phyloP scores from a whole-genome alignment of 2,329 filamentous ascomycete species.

The Pseudopithomyces chartarum region DNA sequence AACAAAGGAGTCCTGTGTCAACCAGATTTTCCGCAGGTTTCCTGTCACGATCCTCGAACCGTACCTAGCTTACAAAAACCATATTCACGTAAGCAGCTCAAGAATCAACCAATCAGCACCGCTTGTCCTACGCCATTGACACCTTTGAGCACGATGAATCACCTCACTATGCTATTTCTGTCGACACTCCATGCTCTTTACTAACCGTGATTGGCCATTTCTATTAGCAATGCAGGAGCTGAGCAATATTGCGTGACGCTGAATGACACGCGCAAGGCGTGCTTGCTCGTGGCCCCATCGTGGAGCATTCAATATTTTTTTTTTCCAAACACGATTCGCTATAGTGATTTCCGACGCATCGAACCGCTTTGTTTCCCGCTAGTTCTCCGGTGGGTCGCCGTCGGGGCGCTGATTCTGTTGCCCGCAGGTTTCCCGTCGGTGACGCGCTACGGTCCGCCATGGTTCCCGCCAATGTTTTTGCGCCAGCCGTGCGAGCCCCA shows the following conservation, averaged over 20 bases:
- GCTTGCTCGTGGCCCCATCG: not conserved
- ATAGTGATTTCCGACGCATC: slow-evolving; percentile 1
- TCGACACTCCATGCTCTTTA: not conserved
- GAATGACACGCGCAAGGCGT: slow-evolving; percentile 1
- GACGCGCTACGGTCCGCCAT: not conserved
- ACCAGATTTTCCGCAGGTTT: slow-evolving; percentile 4
- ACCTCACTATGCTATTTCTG: not conserved
- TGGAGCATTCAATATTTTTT: not conserved
- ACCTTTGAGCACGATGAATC: not conserved
- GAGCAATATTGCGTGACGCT: not conserved
- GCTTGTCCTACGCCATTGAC: not conserved
- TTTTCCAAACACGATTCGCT: not conserved
- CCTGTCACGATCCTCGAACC: not conserved
- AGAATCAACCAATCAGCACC: not conserved
- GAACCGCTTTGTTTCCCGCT: slow-evolving; percentile 1
- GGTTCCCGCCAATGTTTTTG: not conserved
- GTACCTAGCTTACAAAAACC: not conserved
- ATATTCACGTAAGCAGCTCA: not conserved
- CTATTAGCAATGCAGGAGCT: not conserved
- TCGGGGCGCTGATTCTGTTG: not conserved
- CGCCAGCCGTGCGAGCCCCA: no score
- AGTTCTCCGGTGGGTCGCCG: slow-evolving; percentile 4
- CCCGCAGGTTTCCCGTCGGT: slow-evolving; percentile 5
- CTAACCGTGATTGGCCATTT: not conserved
- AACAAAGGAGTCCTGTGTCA: not conserved